Percentiles rank a stretch among this genome's conserved stretches.
Evolutionary conservation across 805 yeast species (phyloP).

Genomic region (Monosporozyma yasuniensis): DNA sequence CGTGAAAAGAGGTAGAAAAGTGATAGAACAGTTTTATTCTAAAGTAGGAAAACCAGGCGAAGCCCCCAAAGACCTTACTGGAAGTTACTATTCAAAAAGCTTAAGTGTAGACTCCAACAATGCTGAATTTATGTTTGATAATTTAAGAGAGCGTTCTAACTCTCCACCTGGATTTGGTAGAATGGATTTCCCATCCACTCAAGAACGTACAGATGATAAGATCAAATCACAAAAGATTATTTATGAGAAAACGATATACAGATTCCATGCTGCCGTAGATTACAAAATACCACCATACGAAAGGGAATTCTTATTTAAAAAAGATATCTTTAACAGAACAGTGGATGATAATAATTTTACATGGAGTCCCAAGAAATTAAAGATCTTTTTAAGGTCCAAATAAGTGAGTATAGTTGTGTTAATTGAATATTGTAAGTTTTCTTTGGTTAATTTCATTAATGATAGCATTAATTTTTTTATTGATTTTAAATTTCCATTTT

Average conservation of each 20-base stretch:
- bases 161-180: constrained; percentile 55
- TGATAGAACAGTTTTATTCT: constrained; percentile 14
- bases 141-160: constrained; percentile 30
- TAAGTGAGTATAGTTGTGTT: background rate
- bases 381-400: constrained; percentile 15
- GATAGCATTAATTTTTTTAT: background rate
- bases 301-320: constrained; percentile 39
- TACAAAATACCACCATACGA: constrained; percentile 24
- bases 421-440: background rate
- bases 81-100: background rate
- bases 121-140: constrained; percentile 18
- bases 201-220: constrained; percentile 37
- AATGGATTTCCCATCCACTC: constrained; percentile 52
- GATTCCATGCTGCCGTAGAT: constrained; percentile 38
- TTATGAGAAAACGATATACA: constrained; percentile 33
- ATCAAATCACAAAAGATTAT: constrained; percentile 29
- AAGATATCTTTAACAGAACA: constrained; percentile 31
- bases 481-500: background rate
- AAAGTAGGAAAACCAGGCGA: constrained; percentile 11
- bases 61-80: background rate
- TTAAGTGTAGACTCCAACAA: constrained; percentile 14
- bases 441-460: background rate
- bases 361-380: constrained; percentile 23
- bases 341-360: constrained; percentile 28
- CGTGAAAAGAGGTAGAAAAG: constrained; percentile 11